Evolutionary conservation across 2,329 filamentous ascomycete species (phyloP).

Genomic region (Huntiella bhutanensis): DNA sequence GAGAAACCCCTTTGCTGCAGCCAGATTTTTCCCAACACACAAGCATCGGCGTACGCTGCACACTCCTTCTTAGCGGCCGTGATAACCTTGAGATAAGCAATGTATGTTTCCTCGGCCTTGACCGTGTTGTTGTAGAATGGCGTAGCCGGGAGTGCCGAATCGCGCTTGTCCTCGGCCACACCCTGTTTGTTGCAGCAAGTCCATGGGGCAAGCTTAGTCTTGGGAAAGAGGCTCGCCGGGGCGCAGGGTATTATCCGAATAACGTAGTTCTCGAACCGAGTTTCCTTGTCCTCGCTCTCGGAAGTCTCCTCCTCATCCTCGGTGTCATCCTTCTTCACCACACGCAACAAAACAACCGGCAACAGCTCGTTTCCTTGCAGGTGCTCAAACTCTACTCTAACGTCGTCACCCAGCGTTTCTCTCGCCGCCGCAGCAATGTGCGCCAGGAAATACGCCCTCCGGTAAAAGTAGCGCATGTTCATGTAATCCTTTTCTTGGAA

Average conservation of each 20-base stretch:
- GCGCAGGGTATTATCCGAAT: slow-evolving; percentile 65
- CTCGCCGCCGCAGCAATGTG: slow-evolving; percentile 56
- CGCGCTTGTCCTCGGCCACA: slow-evolving; percentile 24
- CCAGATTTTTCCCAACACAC: slow-evolving; percentile 74
- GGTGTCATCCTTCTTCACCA: slow-evolving; percentile 13
- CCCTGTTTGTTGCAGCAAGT: slow-evolving; percentile 44
- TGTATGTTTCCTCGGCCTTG: slow-evolving; percentile 55
- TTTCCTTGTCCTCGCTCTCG: slow-evolving; percentile 14
- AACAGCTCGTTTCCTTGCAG: slow-evolving; percentile 59
- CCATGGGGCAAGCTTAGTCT: slow-evolving; percentile 48
- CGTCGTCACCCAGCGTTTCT: slow-evolving; percentile 30
- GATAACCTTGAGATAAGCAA: slow-evolving; percentile 57
- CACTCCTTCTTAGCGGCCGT: slow-evolving; percentile 51
- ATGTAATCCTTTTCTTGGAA: slow-evolving; percentile 93
- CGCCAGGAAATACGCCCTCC: slow-evolving; percentile 78
- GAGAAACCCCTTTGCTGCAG: slow-evolving; percentile 70
- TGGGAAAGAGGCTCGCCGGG: slow-evolving; percentile 48
- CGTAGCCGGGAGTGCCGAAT: slow-evolving; percentile 30
- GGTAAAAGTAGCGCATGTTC: slow-evolving; percentile 86
- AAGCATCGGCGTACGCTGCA: slow-evolving; percentile 61
- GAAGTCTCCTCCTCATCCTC: slow-evolving; percentile 12
- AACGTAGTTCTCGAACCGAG: slow-evolving; percentile 25
- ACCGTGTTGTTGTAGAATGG: slow-evolving; percentile 81
- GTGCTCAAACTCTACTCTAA: slow-evolving; percentile 37
- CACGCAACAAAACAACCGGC: slow-evolving; percentile 38